Evolutionary conservation across 2,329 filamentous ascomycete genomes (phyloP).

Genomic region (Aspergillus sp.): DNA sequence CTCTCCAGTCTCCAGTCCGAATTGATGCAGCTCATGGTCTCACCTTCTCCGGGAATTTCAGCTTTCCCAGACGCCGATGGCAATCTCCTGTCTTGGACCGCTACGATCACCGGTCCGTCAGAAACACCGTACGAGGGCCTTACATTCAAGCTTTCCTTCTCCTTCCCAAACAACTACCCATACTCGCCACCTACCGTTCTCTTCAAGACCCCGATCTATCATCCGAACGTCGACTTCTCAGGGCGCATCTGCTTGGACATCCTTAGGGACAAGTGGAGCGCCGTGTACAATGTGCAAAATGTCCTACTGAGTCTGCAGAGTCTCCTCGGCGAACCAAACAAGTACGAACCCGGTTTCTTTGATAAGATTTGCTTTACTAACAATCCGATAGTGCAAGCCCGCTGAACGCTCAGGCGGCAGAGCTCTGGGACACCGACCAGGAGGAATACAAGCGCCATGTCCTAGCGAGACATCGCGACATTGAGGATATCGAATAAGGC

Average conservation of each 20-base stretch:
- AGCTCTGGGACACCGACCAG: slow-evolving; percentile 89
- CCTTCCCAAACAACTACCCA: slow-evolving; percentile 90
- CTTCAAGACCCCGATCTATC: slow-evolving; percentile 99
- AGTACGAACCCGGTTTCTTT: slow-evolving; percentile 62
- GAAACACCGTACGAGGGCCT: slow-evolving; percentile 90
- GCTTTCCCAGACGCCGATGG: slow-evolving; percentile 91
- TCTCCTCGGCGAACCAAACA: slow-evolving; percentile 94
- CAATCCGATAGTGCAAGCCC: slow-evolving; percentile 73
- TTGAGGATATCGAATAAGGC: slow-evolving; percentile 51
- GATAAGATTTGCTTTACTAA: slow-evolving; percentile 16
- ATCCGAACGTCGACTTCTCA: slow-evolving; percentile 97
- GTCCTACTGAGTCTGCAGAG: slow-evolving; percentile 93
- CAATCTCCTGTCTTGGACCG: slow-evolving; percentile 90
- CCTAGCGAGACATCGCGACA: slow-evolving; percentile 65
- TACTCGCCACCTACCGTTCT: slow-evolving; percentile 88
- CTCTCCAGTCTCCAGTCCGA: slow-evolving; percentile 82
- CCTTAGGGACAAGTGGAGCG: slow-evolving; percentile 98
- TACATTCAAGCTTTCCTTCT: slow-evolving; percentile 88
- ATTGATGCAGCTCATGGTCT: slow-evolving; percentile 98
- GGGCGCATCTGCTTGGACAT: slow-evolving; percentile 98
- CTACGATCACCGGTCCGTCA: slow-evolving; percentile 87
- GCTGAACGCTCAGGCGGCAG: slow-evolving; percentile 92
- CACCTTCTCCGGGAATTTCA: slow-evolving; percentile 87
- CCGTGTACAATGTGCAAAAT: slow-evolving; percentile 94
- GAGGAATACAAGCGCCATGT: slow-evolving; percentile 82